These are phyloP conservation scores for Haplosporangium sp. DNA, from an alignment of 371 early-diverging fungal genomes.

Conservation along the genomic window DNA sequence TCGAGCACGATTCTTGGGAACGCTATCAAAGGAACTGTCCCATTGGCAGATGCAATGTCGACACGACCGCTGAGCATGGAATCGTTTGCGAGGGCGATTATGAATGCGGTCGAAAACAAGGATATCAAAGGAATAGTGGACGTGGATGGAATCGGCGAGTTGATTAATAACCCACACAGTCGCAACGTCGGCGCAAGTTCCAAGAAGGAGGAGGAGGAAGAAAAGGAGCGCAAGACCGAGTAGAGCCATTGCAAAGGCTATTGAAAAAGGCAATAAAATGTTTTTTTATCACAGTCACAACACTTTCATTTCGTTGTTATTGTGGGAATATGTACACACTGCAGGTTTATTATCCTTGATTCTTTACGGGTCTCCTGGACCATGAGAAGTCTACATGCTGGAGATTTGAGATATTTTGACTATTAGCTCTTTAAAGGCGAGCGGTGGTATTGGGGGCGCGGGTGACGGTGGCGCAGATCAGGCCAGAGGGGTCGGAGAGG, in stretches of 20 bases:
- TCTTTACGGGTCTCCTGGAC: too few relatives aligned
- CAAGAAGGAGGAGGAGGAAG: conserved; percentile 10
- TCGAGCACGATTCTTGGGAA: conserved; percentile 62
- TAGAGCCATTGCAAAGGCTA: neutral
- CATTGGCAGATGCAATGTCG: conserved; percentile 67
- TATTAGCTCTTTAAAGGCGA: conserved; percentile 13
- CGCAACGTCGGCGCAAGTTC: conserved; percentile 34
- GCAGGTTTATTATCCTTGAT: too few relatives aligned
- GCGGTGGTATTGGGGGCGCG: conserved; percentile 53
- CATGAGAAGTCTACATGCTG: too few relatives aligned
- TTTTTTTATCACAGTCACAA: neutral
- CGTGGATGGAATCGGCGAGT: conserved; percentile 60
- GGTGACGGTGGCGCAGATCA: conserved; percentile 75
- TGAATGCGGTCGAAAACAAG: conserved; percentile 60
- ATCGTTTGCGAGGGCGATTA: conserved; percentile 69
- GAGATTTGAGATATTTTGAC: too few relatives aligned
- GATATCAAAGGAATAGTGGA: conserved; percentile 62
- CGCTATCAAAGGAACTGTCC: conserved; percentile 63
- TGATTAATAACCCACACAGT: conserved; percentile 33
- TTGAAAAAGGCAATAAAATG: neutral
- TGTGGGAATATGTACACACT: neutral
- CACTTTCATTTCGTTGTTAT: neutral
- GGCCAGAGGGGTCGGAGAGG: conserved; percentile 79
- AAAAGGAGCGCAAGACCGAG: conserved; percentile 8
- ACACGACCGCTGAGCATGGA: conserved; percentile 72